A percentile compares a stretch with the other conserved stretches of the same genome.
Conservation (phyloP, 2,329 filamentous ascomycete genomes). For the Hypoxylon sp. region DNA sequence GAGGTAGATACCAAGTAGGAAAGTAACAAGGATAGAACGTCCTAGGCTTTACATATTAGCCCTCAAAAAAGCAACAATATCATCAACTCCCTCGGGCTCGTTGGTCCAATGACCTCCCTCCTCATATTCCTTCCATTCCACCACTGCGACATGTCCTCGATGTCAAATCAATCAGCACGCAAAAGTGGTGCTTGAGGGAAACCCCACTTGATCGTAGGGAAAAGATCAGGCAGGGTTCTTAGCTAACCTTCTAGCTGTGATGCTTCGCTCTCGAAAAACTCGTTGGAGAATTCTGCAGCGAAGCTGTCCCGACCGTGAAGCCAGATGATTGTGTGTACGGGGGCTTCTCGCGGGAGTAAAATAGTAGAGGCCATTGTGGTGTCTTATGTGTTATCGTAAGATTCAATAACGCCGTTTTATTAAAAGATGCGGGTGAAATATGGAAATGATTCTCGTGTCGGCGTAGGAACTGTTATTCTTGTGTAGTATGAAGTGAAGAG, state of each 20-base stretch:
- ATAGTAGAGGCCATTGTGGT: conserved; percentile 1
- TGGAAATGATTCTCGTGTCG: not conserved
- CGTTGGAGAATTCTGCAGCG: conserved; percentile 49
- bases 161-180: conserved; percentile 36
- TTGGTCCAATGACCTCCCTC: conserved; percentile 41
- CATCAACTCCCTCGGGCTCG: conserved; percentile 42
- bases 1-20: no score
- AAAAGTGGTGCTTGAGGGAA: conserved; percentile 40
- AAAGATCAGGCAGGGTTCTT: conserved; percentile 37
- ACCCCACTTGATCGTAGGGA: conserved; percentile 44
- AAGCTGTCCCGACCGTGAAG: conserved; percentile 56
- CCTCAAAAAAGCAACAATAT: conserved; percentile 34
- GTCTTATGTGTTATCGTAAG: not conserved
- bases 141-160: conserved; percentile 41
- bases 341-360: conserved; percentile 27
- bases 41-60: not conserved
- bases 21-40: no score
- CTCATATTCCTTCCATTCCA: conserved; percentile 1
- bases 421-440: not conserved
- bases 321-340: conserved; percentile 57
- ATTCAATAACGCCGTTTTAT: not conserved
- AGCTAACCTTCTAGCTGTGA: conserved; percentile 31
- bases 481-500: not conserved
- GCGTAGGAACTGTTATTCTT: not conserved
- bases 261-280: conserved; percentile 52